These are phyloP conservation scores for Cryptococcus sp. DNA, from an alignment of 1,284 basidiomycete species.

Conservation along the genomic window DNA sequence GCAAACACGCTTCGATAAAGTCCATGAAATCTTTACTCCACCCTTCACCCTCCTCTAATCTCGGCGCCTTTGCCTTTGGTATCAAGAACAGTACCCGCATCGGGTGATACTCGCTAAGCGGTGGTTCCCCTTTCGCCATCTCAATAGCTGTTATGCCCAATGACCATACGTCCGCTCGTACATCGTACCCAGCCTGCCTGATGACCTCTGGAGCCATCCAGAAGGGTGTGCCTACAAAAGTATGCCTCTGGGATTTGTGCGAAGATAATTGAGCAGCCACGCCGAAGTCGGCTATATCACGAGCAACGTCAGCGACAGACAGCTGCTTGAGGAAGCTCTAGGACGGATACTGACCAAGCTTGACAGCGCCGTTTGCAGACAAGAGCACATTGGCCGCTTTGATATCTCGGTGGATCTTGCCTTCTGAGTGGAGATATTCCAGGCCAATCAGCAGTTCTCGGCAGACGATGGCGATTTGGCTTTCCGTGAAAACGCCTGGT, in stretches of 20 bases:
- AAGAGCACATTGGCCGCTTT: constrained; percentile 96
- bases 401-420: constrained; percentile 97
- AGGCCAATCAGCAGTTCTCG: constrained; percentile 91
- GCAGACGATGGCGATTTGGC: constrained; percentile 90
- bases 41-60: constrained; percentile 69
- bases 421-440: constrained; percentile 88
- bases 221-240: constrained; percentile 92
- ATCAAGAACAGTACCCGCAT: constrained; percentile 91
- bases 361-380: constrained; percentile 86
- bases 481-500: constrained; percentile 83
- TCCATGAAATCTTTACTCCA: constrained; percentile 88
- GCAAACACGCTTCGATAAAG: constrained; percentile 86
- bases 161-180: constrained; percentile 96
- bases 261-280: constrained; percentile 91
- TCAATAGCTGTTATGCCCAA: constrained; percentile 93
- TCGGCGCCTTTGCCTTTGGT: constrained; percentile 82
- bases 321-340: neutral
- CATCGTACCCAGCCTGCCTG: constrained; percentile 93
- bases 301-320: neutral
- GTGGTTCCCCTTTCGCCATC: constrained; percentile 91
- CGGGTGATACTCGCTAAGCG: constrained; percentile 83
- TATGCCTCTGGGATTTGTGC: constrained; percentile 85
- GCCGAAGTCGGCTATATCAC: constrained; percentile 79
- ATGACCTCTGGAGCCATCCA: constrained; percentile 99
- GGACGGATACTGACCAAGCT: constrained; percentile 61